Evolutionary conservation across 78 protist genomes (phyloP).

Genomic region (Capsaspora owczarzaki): DNA sequence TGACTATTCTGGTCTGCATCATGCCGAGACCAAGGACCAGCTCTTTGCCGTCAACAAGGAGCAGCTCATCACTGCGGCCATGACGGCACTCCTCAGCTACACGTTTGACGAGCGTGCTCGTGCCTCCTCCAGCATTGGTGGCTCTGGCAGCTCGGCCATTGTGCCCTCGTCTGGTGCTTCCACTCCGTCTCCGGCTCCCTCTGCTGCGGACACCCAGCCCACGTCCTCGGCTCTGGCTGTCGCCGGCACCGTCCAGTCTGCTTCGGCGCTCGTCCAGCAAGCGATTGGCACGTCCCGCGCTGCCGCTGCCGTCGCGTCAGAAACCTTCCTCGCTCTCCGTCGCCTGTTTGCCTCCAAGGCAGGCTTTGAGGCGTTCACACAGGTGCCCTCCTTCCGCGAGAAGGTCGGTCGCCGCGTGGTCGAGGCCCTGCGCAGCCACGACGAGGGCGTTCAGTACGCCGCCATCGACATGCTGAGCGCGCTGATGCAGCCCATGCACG

Average conservation of each 20-base stretch:
- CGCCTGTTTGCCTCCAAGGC: constrained; percentile 31
- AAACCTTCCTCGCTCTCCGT: constrained; percentile 32
- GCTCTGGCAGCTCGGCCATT: too few relatives aligned
- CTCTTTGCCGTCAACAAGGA: constrained; percentile 38
- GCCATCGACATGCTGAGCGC: constrained; percentile 47
- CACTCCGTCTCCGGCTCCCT: too few relatives aligned
- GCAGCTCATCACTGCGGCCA: constrained; percentile 17
- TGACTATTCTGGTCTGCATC: constrained; percentile 36
- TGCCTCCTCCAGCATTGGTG: too few relatives aligned
- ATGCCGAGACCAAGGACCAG: background rate
- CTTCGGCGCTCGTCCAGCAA: too few relatives aligned
- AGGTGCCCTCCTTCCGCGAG: constrained; percentile 13
- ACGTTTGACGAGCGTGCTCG: background rate
- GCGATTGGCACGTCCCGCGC: too few relatives aligned
- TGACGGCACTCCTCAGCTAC: constrained; percentile 26
- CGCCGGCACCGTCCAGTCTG: too few relatives aligned
- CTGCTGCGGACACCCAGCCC: too few relatives aligned
- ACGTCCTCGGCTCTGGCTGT: background rate
- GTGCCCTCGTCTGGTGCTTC: too few relatives aligned
- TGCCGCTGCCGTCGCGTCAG: too few relatives aligned
- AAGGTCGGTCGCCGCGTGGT: constrained; percentile 2
- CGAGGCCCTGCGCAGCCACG: background rate
- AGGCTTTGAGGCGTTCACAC: constrained; percentile 47
- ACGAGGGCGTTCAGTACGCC: constrained; percentile 37
- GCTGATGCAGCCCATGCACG: constrained; percentile 58